Evolutionary conservation across 495 filamentous ascomycete species (phyloP), one percentile per base, ranked within the genome.

Genomic region (Penicillium odoratum): DNA sequence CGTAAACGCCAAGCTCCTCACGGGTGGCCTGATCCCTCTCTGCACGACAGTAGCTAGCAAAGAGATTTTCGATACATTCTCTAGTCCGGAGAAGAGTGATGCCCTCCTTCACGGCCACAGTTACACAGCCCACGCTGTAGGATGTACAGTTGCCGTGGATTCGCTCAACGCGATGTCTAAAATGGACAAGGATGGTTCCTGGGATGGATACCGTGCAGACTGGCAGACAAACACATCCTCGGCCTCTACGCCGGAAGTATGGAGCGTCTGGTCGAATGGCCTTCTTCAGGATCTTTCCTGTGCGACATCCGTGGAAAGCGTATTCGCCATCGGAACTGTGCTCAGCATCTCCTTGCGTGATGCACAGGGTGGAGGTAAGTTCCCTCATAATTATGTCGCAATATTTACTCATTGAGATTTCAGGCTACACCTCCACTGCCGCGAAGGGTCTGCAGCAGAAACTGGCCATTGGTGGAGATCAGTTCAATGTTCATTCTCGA

Each of bases 41-140:
- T 86, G 84, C 62, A 77, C 81, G 3, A 93, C 89, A 0, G 69
- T 86, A 2, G 88, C 89, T 3, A 89, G 85, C 58, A 72, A 89
- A 50, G 82, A 81, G 49, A 86, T 93, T 48, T 93, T 89, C 63
- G 58, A 82, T n/a, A 81, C 84, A 3, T 92, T 92, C 59, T 69
- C 82, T 4, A 83, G 83, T 29, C 76, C 78, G 0, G 81, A 88
- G 38, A 92, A 91, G 74, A 80, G 79, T 11, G 86, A 90, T 56
- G 89, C 88, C 0, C 69, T 93, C 34, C 76, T 93, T 34, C 89
- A 93, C 61, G 89, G 89, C 0, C 89, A 93, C 70, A 90, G 87
- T 63, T 93, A 93, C 62, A 93, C 89, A 0, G 89, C 88, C 3
- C 88, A 93, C 67, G 76, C 89, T 0, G 79, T 92, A 8, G 89